Evolutionary conservation across 2,329 filamentous ascomycete genomes (phyloP), one percentile per base, ranked within the genome.

Genomic region (Nemania abortiva): DNA sequence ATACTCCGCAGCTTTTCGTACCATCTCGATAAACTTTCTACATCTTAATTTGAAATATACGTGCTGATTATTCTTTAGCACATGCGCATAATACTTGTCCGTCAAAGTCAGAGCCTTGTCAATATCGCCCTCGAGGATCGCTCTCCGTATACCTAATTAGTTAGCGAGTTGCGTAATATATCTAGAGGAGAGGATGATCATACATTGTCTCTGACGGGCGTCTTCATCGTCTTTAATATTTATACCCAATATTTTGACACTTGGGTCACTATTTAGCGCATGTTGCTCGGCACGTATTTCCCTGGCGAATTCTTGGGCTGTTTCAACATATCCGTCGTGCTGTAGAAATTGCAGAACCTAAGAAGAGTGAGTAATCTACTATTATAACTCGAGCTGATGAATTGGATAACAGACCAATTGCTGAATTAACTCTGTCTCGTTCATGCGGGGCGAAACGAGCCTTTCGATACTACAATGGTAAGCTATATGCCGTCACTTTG

Each of bases 1-100:
- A 20, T 92, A 80, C 73, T 95, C 91, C 2, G 91, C 90, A 42
- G 90, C 90, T 66, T 87, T 88, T 49, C 92, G 88, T 75, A 97
- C 94, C 91, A 99, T 95, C 80, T 99, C 96, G 69, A 98, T 91
- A 79, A 98, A 98, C 78, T 96, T 97, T 69, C 94, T 90, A 78
- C 95, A 98, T 73, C 91, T 89, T 57, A 99, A 84, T 66, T 91
- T 92, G 81, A 99, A 98, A 78, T 95, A 90, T 18, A 98, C 94
- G 63, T 94, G 89, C 63, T 93, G 89, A 76, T 97, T 94, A 24
- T 93, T 88, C 55, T 89, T 86, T 20, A 99, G 86, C 1, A 98
- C 94, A 27, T 87, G 86, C 5, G 93, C 92, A 75, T 98, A 99
- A 76, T 90, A 93, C 13, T 86, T 84, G 58, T 90, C 89, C 2